Base-by-base conservation (phyloP, 2,329 filamentous ascomycete species). In the Neonectria neomacrospora region DNA sequence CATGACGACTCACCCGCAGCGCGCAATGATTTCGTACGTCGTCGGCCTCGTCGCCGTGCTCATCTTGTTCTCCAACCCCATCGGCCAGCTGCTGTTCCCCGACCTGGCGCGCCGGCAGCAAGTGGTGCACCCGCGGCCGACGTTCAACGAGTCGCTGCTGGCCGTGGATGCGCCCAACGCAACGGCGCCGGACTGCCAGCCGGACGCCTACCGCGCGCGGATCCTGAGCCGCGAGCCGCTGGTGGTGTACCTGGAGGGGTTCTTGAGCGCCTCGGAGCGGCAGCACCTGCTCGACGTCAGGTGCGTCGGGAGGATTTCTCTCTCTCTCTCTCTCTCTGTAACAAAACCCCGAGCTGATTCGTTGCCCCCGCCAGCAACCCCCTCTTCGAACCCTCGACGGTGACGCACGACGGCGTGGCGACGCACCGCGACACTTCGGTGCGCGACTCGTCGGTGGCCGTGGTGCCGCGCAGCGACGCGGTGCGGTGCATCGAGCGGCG, bases 231-330 rank as follows among this genome's bases (percentile, higher is more conserved):
- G 81, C 57, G 81, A 81, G 58, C 85, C 85, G 20, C 71, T 87
- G 39, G 82, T 87, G 2, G 69, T 87, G 4, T 87, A 87, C 64
- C 75, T 87, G 12, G 83, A 86, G 74, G 77, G 80, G 18, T 87
- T 87, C 67, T 66, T 87, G 56, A 79, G 76, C 14, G 64, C 67
- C 9, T 74, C 74, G 4, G 85, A 87, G 71, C 78, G 80, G 52
- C 63, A 67, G 32, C 81, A 86, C 67, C 71, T 87, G 20, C 74
- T 86, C 2, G 80, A 84, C 16, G 81, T 86, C 44, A 86, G 84
- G 85, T 86, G 54, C n/a, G n/a, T n/a, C n/a, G n/a, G n/a, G n/a
- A n/a, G n/a, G n/a, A n/a, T n/a, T n/a, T n/a, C n/a, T n/a, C n/a
- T n/a, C n/a, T n/a, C n/a, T n/a, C n/a, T n/a, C n/a, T n/a, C n/a